Base-by-base conservation (phyloP, 805 yeast species). In the Wickerhamiella sergipiensis region DNA sequence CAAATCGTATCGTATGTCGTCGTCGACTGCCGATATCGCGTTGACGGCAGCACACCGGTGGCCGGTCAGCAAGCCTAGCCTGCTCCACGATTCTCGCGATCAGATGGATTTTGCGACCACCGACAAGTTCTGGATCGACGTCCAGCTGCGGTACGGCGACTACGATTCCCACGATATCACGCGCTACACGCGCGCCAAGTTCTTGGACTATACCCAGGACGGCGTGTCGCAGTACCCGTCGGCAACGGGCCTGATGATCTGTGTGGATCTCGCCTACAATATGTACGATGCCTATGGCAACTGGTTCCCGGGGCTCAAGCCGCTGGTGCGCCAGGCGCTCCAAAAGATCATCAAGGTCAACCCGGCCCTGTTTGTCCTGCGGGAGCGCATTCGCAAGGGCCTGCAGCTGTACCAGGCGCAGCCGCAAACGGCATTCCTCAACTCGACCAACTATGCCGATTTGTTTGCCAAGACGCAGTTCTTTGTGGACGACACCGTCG, bases 81-180 rank as follows among this genome's bases (percentile, higher is more conserved):
- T 85, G 49, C 68, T 92, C 19, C 78, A 81, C 61, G 90, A 83
- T 57, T 71, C 80, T 19, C 76, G 79, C 58, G 95, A 87, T 61
- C 60, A 70, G 0, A 75, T 76, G 71, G 77, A 76, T 52, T 76
- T 76, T n/a, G 66, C 76, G 1, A 68, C 76, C 4, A 70, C 80
- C 1, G 71, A 67, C 51, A 87, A 85, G 64, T 84, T 81, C 67
- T 92, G 98, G 98, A 69, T 92, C 52, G 99, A 92, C 71, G 85
- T 92, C 21, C 99, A 92, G 65, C 70, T 92, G 51, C 72, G 97
- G 50, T 92, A 90, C 63, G 98, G 99, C 58, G 99, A 92, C 65
- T 92, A 86, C 65, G 99, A 92, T 65, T 86, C 97, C 4, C 98
- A 92, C 64, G 97, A 92, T 64, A 88, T 92, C 47, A 83, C 95